These are phyloP conservation scores for Apiosordaria backusii DNA, from an alignment of 495 filamentous ascomycete genomes.

Conservation along the genomic window DNA sequence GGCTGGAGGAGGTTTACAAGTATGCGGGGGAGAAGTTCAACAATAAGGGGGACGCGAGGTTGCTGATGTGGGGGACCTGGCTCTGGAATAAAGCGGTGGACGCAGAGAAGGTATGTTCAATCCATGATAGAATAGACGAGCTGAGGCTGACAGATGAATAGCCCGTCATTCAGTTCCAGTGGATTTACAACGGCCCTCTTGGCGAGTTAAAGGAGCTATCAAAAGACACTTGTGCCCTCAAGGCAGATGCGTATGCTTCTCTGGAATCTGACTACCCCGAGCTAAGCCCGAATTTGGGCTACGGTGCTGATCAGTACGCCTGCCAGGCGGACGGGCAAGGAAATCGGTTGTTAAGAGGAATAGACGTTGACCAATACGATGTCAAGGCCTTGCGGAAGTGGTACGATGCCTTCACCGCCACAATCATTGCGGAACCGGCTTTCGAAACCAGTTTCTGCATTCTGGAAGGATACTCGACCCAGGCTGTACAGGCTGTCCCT, in stretches of 20 bases:
- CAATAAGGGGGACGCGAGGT: constrained; percentile 31
- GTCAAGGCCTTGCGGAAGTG: constrained; percentile 37
- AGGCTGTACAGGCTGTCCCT: constrained; percentile 42
- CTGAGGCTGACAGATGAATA: neutral
- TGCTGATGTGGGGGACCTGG: constrained; percentile 49
- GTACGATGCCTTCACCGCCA: constrained; percentile 40
- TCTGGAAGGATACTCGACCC: constrained; percentile 51
- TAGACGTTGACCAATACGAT: constrained; percentile 43
- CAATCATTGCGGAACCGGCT: constrained; percentile 11
- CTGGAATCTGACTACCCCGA: neutral
- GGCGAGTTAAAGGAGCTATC: neutral
- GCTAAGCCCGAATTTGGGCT: neutral
- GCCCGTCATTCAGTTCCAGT: neutral
- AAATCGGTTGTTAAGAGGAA: constrained; percentile 28
- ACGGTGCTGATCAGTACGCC: neutral
- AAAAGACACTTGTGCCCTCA: neutral
- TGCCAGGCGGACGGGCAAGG: neutral
- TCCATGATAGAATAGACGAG: neutral
- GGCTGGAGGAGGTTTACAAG: constrained; percentile 51
- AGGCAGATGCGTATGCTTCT: neutral
- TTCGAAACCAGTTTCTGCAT: constrained; percentile 42
- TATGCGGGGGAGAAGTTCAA: constrained; percentile 36
- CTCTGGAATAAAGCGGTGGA: constrained; percentile 37
- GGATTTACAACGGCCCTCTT: constrained; percentile 1
- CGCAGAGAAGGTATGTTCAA: constrained; percentile 31